phyloP scores from a whole-genome alignment of 1,284 basidiomycete species.

The Melampsora americana region DNA sequence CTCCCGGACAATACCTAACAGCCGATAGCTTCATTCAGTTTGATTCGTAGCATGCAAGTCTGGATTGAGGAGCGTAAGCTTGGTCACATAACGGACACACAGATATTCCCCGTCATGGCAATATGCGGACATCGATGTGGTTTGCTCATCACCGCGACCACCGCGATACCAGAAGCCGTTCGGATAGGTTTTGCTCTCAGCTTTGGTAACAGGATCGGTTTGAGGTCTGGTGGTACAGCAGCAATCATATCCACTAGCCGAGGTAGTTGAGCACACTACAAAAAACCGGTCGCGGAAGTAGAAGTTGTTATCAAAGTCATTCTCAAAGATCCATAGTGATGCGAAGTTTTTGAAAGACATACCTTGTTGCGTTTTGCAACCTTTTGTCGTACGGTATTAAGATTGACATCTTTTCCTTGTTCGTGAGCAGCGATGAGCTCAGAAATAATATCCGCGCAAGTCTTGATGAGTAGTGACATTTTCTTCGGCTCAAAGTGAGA shows the following conservation, averaged over 20 bases:
- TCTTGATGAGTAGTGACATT: conserved; percentile 81
- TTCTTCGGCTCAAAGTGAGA: conserved; percentile 32
- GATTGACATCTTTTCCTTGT: conserved; percentile 64
- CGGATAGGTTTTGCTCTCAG: conserved; percentile 90
- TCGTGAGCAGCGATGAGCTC: conserved; percentile 89
- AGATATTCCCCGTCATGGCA: conserved; percentile 99
- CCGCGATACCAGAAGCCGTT: conserved; percentile 97
- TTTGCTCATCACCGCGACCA: conserved; percentile 99
- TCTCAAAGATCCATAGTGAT: background rate
- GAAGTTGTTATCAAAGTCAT: background rate
- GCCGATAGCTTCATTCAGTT: background rate
- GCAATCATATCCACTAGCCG: conserved; percentile 96
- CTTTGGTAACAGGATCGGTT: conserved; percentile 83
- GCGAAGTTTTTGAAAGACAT: conserved; percentile 60
- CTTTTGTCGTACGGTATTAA: conserved; percentile 81
- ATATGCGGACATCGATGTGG: conserved; percentile 99
- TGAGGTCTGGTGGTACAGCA: conserved; percentile 95
- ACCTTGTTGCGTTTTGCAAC: conserved; percentile 86
- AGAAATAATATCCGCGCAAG: conserved; percentile 89
- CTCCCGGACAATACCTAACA: conserved; percentile 91
- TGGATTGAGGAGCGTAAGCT: background rate
- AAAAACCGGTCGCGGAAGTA: background rate
- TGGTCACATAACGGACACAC: conserved; percentile 65
- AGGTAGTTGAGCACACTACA: conserved; percentile 59
- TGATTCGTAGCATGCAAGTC: background rate